phyloP scores from a whole-genome alignment of 768 basidiomycete species.

The Lactifluus piperatus region DNA sequence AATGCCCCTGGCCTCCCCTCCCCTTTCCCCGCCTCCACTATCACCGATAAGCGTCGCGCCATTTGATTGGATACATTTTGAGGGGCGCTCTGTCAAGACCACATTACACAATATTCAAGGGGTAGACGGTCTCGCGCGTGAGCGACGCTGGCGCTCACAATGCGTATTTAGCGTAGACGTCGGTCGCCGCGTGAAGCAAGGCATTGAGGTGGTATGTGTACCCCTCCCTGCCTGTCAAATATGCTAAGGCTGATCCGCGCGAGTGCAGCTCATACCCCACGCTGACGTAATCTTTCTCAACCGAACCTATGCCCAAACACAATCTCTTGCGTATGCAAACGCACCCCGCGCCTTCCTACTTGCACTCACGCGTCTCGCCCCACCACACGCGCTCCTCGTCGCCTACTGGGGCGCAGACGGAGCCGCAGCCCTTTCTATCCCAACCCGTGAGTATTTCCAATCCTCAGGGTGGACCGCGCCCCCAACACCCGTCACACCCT shows the following conservation, averaged over 20 bases:
- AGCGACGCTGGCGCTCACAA: constrained; percentile 75
- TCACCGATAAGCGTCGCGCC: constrained; percentile 40
- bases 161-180: constrained; percentile 79
- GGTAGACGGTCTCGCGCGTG: constrained; percentile 71
- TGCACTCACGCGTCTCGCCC: constrained; percentile 55
- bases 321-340: constrained; percentile 47
- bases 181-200: constrained; percentile 63
- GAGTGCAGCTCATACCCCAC: constrained; percentile 62
- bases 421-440: constrained; percentile 70
- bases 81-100: constrained; percentile 71
- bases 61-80: constrained; percentile 83
- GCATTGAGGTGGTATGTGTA: constrained; percentile 62
- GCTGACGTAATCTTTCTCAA: constrained; percentile 78
- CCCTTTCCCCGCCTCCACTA: constrained; percentile 15
- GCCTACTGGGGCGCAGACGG: constrained; percentile 76
- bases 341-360: constrained; percentile 72
- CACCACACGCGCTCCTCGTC: constrained; percentile 71
- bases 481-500: constrained; percentile 22
- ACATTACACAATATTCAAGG: constrained; percentile 73
- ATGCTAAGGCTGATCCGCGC: neutral
- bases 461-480: constrained; percentile 73
- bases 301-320: constrained; percentile 58
- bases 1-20: constrained; percentile 20
- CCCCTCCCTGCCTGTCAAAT: constrained; percentile 16
- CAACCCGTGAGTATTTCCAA: constrained; percentile 81